Evolutionary conservation across 352 stramenopile species (phyloP).

Genomic region (Phytophthora tentaculata): DNA sequence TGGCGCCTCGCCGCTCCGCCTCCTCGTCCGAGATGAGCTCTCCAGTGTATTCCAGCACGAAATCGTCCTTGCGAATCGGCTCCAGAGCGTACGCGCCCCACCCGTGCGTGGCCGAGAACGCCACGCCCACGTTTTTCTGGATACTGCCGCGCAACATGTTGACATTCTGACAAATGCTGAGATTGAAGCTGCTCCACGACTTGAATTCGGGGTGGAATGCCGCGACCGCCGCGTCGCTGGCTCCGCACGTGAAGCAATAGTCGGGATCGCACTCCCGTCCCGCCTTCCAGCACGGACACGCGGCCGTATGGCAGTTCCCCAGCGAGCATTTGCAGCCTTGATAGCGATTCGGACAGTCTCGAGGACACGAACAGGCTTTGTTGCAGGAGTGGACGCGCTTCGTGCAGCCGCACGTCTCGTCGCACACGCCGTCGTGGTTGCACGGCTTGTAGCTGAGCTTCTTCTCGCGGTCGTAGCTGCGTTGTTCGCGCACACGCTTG

Average conservation of each 20-base stretch:
- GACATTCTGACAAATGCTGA: conserved; percentile 68
- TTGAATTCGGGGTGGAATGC: conserved; percentile 40
- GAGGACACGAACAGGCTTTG: conserved; percentile 64
- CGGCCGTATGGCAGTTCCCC: conserved; percentile 60
- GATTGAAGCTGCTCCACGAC: conserved; percentile 28
- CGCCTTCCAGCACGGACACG: conserved; percentile 60
- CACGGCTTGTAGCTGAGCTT: conserved; percentile 70
- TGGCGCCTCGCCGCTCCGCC: conserved; percentile 74
- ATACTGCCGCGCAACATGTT: conserved; percentile 58
- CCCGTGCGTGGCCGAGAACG: conserved; percentile 71
- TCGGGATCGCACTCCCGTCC: conserved; percentile 77
- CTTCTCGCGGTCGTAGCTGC: conserved; percentile 51
- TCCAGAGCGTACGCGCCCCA: conserved; percentile 77
- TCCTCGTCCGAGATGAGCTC: conserved; percentile 79
- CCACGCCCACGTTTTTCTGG: conserved; percentile 69
- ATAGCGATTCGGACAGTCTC: conserved; percentile 69
- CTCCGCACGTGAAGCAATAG: conserved; percentile 74
- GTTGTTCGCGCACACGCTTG: conserved; percentile 45
- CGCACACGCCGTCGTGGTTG: conserved; percentile 62
- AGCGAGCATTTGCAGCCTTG: conserved; percentile 68
- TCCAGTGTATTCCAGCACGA: conserved; percentile 79
- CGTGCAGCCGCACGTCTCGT: conserved; percentile 57
- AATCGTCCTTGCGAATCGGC: conserved; percentile 69
- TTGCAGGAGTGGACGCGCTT: conserved; percentile 62
- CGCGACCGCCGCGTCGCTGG: conserved; percentile 66